Percentiles rank a stretch among this genome's conserved stretches.
phyloP scores from a whole-genome alignment of 345 rosid species.

The Salix brachista region DNA sequence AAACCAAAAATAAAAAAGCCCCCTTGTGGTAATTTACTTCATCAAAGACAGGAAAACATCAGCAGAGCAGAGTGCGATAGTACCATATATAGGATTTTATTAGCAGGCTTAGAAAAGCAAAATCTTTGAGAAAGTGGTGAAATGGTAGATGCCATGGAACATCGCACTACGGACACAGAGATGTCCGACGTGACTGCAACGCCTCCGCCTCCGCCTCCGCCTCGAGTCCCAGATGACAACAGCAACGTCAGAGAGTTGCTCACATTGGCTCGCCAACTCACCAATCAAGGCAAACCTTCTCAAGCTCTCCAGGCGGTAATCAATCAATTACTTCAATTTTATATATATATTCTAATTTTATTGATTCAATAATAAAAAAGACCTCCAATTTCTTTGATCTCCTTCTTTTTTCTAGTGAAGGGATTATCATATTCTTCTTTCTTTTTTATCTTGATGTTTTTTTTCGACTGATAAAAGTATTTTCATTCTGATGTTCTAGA shows the following conservation, averaged over 20 bases:
- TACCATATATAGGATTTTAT: too few relatives aligned
- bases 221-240: constrained; percentile 10
- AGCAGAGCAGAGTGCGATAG: background rate
- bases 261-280: constrained; percentile 61
- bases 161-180: constrained; percentile 23
- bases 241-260: constrained; percentile 42
- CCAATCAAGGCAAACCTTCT: constrained; percentile 73
- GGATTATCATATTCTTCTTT: background rate
- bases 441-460: background rate
- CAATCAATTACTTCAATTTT: background rate
- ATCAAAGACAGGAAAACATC: background rate
- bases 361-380: too few relatives aligned
- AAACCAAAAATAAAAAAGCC: too few relatives aligned
- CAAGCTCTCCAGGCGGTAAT: constrained; percentile 90
- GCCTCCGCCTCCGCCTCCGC: constrained; percentile 9
- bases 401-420: background rate
- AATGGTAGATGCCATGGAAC: constrained; percentile 42
- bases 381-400: background rate
- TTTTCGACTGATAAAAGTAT: background rate
- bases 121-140: background rate
- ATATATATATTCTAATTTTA: too few relatives aligned
- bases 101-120: background rate
- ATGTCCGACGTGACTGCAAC: constrained; percentile 25
- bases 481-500: background rate
- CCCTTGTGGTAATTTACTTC: background rate